phyloP scores from a whole-genome alignment of 2,329 filamentous ascomycete species.

The Aureobasidium namibiae region DNA sequence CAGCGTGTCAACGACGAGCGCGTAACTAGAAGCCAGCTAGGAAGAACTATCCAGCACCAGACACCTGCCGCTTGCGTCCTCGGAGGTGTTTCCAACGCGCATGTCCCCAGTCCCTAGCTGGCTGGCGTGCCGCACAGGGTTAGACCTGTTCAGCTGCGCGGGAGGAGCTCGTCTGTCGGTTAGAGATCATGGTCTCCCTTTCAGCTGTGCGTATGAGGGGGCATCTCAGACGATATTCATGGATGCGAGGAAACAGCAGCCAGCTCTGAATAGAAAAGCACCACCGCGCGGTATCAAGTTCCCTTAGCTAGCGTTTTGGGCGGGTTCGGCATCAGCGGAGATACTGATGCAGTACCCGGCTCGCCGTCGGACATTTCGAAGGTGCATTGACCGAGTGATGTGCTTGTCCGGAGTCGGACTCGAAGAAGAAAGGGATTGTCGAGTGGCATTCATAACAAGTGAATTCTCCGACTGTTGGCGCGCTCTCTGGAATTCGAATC shows the following conservation, averaged over 20 bases:
- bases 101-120: neutral
- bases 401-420: neutral
- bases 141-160: neutral
- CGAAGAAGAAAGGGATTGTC: slow-evolving; percentile 8
- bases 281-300: neutral
- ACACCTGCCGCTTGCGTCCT: neutral
- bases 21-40: neutral
- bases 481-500: neutral
- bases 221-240: neutral
- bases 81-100: neutral
- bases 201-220: neutral
- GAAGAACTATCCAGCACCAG: neutral
- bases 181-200: no score
- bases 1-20: neutral
- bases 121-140: neutral
- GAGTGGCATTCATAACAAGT: slow-evolving; percentile 6
- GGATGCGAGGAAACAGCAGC: neutral
- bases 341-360: slow-evolving; percentile 3
- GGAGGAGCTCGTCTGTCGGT: neutral
- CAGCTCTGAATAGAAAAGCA: neutral
- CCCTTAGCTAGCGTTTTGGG: neutral
- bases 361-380: slow-evolving; percentile 3
- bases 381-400: slow-evolving; percentile 8
- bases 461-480: neutral
- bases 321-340: slow-evolving; percentile 7